A percentile compares a stretch with the other conserved stretches of the same genome.
phyloP scores from a whole-genome alignment of 305 asterid genomes.

The Coffea humblotiana region DNA sequence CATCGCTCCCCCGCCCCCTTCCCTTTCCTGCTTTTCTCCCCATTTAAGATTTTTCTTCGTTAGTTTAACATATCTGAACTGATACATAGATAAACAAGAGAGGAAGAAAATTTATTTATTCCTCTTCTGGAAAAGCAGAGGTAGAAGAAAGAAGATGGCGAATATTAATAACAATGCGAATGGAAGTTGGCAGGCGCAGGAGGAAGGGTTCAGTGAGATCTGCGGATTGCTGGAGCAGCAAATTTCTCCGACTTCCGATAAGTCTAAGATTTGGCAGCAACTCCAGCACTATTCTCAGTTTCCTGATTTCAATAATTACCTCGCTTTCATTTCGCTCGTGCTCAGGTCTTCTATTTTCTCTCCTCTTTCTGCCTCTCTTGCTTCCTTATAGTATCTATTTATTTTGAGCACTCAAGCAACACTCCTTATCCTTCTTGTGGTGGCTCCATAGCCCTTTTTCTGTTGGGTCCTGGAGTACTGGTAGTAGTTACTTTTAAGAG shows the following conservation, averaged over 20 bases:
- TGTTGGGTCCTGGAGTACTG: not conserved
- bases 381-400: not conserved
- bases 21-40: not conserved
- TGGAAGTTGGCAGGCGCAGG: conserved; percentile 82
- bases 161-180: conserved; percentile 9
- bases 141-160: conserved; percentile 36
- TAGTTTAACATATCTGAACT: not conserved
- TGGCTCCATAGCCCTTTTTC: not conserved
- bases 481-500: too few species aligned
- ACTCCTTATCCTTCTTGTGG: not conserved
- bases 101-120: not conserved
- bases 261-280: conserved; percentile 75
- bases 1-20: not conserved
- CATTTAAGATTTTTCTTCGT: not conserved
- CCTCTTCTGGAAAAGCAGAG: not conserved
- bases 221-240: conserved; percentile 89
- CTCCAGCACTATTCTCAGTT: conserved; percentile 91
- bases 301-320: conserved; percentile 97
- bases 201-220: conserved; percentile 92
- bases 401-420: not conserved
- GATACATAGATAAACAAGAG: not conserved
- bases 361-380: not conserved
- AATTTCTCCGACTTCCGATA: conserved; percentile 79
- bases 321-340: conserved; percentile 79
- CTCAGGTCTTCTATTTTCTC: conserved; percentile 48